Percentiles rank a stretch among this genome's conserved stretches.
Conservation (phyloP, 164 flowering plant genomes). For the Magnolia changhungtana region DNA sequence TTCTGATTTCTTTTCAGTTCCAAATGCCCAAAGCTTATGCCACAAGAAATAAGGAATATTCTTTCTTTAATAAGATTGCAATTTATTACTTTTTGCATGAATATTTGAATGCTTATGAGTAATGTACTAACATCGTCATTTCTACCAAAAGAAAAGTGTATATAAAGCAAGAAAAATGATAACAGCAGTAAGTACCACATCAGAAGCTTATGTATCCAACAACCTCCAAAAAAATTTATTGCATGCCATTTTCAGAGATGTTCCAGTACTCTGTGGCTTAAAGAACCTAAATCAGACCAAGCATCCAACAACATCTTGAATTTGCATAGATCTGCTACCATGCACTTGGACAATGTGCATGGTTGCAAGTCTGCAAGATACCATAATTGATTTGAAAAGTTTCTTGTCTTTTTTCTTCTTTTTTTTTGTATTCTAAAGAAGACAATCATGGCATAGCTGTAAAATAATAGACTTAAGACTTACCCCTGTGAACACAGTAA, state of each 20-base stretch:
- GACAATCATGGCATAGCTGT: not conserved
- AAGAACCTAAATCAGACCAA: not conserved
- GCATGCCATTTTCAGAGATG: no score
- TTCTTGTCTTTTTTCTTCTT: not conserved
- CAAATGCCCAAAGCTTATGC: not conserved
- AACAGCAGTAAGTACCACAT: not conserved
- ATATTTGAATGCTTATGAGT: not conserved
- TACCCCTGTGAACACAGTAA: conserved; percentile 97
- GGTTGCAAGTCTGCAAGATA: no score
- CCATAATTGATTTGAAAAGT: no score
- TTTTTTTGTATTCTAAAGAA: not conserved
- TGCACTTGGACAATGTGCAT: not conserved
- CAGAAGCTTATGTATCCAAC: not conserved
- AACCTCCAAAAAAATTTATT: not conserved
- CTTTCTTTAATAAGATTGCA: not conserved
- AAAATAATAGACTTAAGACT: conserved; percentile 21
- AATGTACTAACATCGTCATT: not conserved
- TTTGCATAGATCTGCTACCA: not conserved
- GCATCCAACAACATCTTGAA: not conserved
- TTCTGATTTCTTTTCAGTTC: not conserved
- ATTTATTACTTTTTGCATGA: not conserved
- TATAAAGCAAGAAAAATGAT: not conserved
- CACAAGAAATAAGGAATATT: no score
- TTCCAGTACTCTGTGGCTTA: no score
- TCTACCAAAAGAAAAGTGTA: not conserved